Percentiles rank a stretch among this genome's conserved stretches.
Evolutionary conservation across 2,329 filamentous ascomycete species (phyloP).

Genomic region (Knoxdaviesia proteae): DNA sequence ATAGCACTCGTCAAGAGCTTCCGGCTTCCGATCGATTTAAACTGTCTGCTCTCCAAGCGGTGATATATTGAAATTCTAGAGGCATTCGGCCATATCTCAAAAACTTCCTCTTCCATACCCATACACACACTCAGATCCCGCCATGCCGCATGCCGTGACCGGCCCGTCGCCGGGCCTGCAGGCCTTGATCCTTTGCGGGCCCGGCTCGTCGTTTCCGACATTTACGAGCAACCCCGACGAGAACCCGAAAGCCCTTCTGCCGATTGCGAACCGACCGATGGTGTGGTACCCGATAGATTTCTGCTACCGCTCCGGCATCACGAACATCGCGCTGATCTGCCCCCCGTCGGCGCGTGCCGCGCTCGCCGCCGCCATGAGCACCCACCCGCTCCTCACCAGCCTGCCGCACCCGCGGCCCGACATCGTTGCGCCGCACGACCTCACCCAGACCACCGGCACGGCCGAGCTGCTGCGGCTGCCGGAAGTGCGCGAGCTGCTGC

Average conservation of each 20-base stretch:
- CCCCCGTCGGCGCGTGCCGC: conserved; percentile 44
- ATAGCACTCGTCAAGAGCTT: no score
- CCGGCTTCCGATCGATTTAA: not conserved
- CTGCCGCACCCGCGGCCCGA: conserved; percentile 54
- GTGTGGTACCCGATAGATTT: conserved; percentile 79
- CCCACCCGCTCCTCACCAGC: conserved; percentile 56
- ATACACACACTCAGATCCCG: conserved; percentile 4
- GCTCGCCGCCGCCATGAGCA: conserved; percentile 49
- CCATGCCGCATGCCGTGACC: conserved; percentile 56
- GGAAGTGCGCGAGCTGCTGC: conserved; percentile 60
- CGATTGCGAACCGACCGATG: conserved; percentile 72
- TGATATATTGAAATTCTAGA: not conserved
- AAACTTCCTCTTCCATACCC: conserved; percentile 3
- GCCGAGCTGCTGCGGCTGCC: conserved; percentile 71
- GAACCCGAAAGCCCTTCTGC: conserved; percentile 62
- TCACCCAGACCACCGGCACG: conserved; percentile 73
- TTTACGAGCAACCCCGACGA: conserved; percentile 66
- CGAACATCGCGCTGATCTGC: conserved; percentile 42
- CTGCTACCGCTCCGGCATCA: conserved; percentile 63
- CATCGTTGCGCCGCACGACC: conserved; percentile 52
- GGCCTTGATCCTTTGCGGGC: conserved; percentile 65
- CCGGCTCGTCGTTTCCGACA: conserved; percentile 61
- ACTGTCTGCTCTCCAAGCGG: not conserved
- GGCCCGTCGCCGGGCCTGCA: conserved; percentile 61
- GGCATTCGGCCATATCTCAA: conserved; percentile 1